Evolutionary conservation across 1,139 yeast genomes (phyloP).

Genomic region (Pichia sp.): DNA sequence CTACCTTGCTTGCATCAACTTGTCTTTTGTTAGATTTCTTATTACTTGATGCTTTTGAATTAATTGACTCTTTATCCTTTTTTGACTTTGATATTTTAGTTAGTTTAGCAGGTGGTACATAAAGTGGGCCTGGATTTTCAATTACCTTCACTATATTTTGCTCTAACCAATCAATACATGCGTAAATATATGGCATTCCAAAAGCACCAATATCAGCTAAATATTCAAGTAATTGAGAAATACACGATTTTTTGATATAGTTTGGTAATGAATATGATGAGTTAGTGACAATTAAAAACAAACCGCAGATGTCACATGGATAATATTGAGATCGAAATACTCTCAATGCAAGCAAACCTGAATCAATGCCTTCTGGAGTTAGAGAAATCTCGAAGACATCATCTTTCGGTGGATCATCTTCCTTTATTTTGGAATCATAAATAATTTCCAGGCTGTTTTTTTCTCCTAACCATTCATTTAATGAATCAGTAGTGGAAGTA

Average conservation of each 20-base stretch:
- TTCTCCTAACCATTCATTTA: conserved; percentile 65
- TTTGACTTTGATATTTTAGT: neutral
- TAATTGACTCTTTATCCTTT: neutral
- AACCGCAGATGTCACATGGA: conserved; percentile 58
- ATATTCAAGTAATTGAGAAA: conserved; percentile 41
- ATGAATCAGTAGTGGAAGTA: conserved; percentile 7
- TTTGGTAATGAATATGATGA: conserved; percentile 52
- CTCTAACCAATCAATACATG: conserved; percentile 69
- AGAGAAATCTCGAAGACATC: conserved; percentile 32
- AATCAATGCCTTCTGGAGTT: conserved; percentile 31
- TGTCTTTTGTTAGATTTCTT: conserved; percentile 11
- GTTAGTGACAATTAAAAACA: conserved; percentile 47
- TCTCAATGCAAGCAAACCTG: conserved; percentile 39
- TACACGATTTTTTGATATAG: conserved; percentile 63
- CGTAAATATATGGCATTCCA: conserved; percentile 65
- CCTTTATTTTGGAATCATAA: conserved; percentile 34
- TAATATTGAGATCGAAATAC: conserved; percentile 48
- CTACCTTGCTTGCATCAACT: conserved; percentile 21
- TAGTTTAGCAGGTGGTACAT: conserved; percentile 28
- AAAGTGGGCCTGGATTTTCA: conserved; percentile 67
- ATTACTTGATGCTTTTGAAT: conserved; percentile 13
- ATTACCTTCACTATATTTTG: conserved; percentile 52
- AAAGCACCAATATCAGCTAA: conserved; percentile 37
- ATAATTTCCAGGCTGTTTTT: conserved; percentile 60
- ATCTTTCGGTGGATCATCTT: conserved; percentile 23